Evolutionary conservation across 2,329 filamentous ascomycete species (phyloP), one percentile per base, ranked within the genome.

Genomic region (Mycosphaerella arachidis): DNA sequence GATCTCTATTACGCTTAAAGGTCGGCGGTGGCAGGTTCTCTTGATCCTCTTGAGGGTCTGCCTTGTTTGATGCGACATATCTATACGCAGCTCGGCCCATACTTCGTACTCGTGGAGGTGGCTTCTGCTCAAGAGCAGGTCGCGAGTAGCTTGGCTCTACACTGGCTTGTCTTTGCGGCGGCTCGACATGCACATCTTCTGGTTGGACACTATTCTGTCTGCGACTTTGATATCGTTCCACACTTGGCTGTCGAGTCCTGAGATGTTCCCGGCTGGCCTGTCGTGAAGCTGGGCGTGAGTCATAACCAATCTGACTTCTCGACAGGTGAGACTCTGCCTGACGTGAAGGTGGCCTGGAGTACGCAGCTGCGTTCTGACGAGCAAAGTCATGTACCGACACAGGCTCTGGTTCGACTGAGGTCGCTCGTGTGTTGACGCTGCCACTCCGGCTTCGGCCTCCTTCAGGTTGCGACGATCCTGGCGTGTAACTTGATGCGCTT

Each of bases 21-120:
- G 85, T 88, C 29, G 87, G 84, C 3, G 87, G 87, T 3, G 84
- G 82, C 62, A 94, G 86, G 71, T 97, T 97, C 73, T 97, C 92
- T 72, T 96, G 91, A 68, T 96, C 91, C 62, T 88, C 82, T 3
- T 78, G 76, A 1, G 87, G 83, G 18, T 87, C 85, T 51, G 90
- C 72, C 54, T 83, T 79, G 18, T 84, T 82, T 37, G 70, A 63
- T 9, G 69, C 60, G 31, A 66, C 68, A 57, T 82, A 79, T n/a
- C 83, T 81, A 55, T 81, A 78, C 53, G 77, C 74, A 56, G 73
- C 74, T 35, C 77, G 74, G 54, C 71, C 70, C 9, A 69, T 56
- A 40, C 75, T 78, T 8, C 76, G 73, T 60, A 71, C 74, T 10
- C 76, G 74, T 13, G 62, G 71, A 52, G 48, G 74, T 70, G 40